Percentiles rank a stretch among this genome's conserved stretches.
Conservation (phyloP, 805 yeast species). For the Zygoascus biomembranicola region DNA sequence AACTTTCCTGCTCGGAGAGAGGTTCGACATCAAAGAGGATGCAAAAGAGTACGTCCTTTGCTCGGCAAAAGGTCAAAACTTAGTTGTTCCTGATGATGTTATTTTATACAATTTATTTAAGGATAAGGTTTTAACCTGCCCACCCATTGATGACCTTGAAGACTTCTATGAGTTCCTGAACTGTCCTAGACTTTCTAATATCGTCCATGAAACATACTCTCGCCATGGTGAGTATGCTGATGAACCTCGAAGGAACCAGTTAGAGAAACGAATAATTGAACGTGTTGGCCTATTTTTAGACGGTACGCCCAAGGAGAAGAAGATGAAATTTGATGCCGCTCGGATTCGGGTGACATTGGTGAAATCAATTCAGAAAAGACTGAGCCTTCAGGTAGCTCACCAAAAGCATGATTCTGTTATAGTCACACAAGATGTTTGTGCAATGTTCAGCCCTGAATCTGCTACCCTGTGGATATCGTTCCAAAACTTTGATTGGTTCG, state of each 20-base stretch:
- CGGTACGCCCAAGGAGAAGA: conserved; percentile 11
- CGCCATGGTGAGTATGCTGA: conserved; percentile 4
- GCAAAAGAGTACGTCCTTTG: conserved; percentile 18
- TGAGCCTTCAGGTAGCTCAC: not conserved
- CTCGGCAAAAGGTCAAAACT: conserved; percentile 17
- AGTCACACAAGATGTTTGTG: not conserved
- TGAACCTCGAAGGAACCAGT: conserved; percentile 1
- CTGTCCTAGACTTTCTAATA: conserved; percentile 20
- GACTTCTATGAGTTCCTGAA: conserved; percentile 26
- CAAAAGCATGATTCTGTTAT: not conserved
- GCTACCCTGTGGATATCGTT: conserved; percentile 13
- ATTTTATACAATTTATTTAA: conserved; percentile 29
- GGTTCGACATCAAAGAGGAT: conserved; percentile 3
- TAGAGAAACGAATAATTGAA: conserved; percentile 24
- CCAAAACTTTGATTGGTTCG: conserved; percentile 28
- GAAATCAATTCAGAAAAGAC: conserved; percentile 13
- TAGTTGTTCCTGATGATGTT: conserved; percentile 31
- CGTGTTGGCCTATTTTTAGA: conserved; percentile 27
- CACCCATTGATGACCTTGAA: conserved; percentile 28
- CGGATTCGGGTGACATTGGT: conserved; percentile 20
- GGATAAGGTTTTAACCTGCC: conserved; percentile 25
- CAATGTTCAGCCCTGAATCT: not conserved
- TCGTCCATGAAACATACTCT: conserved; percentile 17
- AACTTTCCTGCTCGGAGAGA: conserved; percentile 24
- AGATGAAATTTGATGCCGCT: conserved; percentile 9